Conservation (phyloP, 371 early-diverging fungal species). For the Coemansia sp. region DNA sequence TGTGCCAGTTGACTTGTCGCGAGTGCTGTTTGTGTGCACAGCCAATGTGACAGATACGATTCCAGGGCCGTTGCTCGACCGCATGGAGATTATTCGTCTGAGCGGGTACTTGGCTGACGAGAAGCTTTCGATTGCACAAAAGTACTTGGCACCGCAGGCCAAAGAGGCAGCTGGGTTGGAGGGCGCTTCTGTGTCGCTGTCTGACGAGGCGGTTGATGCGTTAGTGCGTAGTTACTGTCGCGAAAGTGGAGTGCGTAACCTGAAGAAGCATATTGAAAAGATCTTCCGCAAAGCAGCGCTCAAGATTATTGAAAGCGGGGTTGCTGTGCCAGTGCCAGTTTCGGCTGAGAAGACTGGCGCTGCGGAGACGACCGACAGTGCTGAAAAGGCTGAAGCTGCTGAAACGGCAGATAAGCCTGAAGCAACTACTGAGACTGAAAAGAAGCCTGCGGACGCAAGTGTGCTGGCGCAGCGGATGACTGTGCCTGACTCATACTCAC, state of each 20-base stretch:
- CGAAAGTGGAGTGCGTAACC: conserved; percentile 94
- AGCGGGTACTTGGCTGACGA: conserved; percentile 97
- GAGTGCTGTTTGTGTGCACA: conserved; percentile 96
- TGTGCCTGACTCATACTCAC: conserved; percentile 59
- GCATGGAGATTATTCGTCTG: conserved; percentile 95
- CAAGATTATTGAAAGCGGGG: conserved; percentile 66
- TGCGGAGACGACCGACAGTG: conserved; percentile 10
- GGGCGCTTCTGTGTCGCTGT: conserved; percentile 67
- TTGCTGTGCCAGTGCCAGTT: conserved; percentile 26
- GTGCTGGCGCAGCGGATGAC: conserved; percentile 51
- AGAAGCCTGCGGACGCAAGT: neutral
- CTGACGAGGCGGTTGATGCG: conserved; percentile 72
- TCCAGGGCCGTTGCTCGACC: conserved; percentile 93
- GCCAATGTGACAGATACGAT: conserved; percentile 95
- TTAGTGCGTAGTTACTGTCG: conserved; percentile 91
- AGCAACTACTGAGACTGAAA: neutral
- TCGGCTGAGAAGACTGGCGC: conserved; percentile 1
- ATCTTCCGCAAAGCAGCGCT: conserved; percentile 95
- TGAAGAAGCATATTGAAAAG: conserved; percentile 97
- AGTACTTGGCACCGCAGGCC: conserved; percentile 84
- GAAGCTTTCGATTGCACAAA: conserved; percentile 91
- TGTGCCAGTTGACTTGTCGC: conserved; percentile 93
- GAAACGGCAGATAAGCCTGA: too few species aligned
- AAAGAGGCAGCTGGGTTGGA: conserved; percentile 77
- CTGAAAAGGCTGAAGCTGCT: conserved; percentile 12